Evolutionary conservation across 2,329 filamentous ascomycete genomes (phyloP), one percentile per base, ranked within the genome.

Genomic region (Penicillium brevicompactum): DNA sequence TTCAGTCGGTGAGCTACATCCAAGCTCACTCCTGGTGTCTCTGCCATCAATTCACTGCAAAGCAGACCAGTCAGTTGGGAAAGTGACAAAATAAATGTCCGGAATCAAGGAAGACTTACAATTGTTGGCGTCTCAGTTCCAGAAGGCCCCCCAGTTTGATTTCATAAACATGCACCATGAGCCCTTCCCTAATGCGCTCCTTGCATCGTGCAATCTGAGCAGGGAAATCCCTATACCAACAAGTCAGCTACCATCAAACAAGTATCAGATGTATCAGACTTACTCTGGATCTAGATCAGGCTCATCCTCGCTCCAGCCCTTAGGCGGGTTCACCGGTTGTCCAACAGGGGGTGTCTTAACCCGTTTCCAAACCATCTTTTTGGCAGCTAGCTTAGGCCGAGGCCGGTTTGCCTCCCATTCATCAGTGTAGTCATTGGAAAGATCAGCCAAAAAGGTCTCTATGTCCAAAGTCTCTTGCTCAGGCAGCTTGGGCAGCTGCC

Each of bases 261-360:
- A 14, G 5, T 11, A 13, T 24, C 2, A 16, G 7, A 11, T 22
- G 7, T 40, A 10, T 11, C 16, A 14, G n/a, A 32, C 18, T 16
- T 24, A 49, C 47, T 46, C 41, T 3, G 41, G 3, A 31, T 38
- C 34, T 14, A 51, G 49, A 46, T 51, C 49, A 27, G 49, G 49
- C 22, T 51, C 49, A 10, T 46, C 30, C 24, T 31, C 6, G 30
- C 34, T 51, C 49, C 49, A 51, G 7, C 48, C 48, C 34, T 42
- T 37, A n/a, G 48, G 48, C 22, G 40, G 16, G 21, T 51, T n/a
- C 21, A 45, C 40, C 6, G 14, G 40, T 10, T 51, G 30, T 10
- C 10, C 24, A 22, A 45, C 27, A 2, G 30, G 14, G 13, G 3
- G 18, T 18, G 18, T 10, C n/a, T 21, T 16, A 10, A 51, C 40